Evolutionary conservation across 164 flowering plant species (phyloP).

Genomic region (Vitis riparia): DNA sequence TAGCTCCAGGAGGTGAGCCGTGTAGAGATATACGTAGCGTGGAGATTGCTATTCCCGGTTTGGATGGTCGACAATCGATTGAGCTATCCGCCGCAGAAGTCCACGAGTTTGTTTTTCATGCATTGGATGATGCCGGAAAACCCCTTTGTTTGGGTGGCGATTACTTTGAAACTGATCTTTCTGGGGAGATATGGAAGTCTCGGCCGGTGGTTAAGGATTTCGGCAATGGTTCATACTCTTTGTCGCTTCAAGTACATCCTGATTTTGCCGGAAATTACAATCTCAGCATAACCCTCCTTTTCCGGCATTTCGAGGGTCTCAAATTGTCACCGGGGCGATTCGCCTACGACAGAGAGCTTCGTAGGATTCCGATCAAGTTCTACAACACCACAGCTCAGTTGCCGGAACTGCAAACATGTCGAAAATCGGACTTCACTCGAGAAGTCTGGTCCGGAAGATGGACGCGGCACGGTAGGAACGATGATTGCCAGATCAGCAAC

Average conservation of each 20-base stretch:
- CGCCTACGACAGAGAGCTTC: constrained; percentile 48
- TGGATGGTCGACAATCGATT: constrained; percentile 36
- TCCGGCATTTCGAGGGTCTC: constrained; percentile 72
- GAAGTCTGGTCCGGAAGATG: constrained; percentile 84
- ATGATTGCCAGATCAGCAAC: constrained; percentile 52
- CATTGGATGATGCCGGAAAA: constrained; percentile 59
- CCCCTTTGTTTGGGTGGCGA: constrained; percentile 78
- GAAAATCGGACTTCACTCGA: constrained; percentile 48
- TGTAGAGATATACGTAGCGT: constrained; percentile 58
- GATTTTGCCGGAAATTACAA: constrained; percentile 69
- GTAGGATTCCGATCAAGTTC: constrained; percentile 45
- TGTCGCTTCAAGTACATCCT: constrained; percentile 80
- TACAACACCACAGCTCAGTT: constrained; percentile 15
- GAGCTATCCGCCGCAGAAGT: constrained; percentile 56
- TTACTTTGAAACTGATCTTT: constrained; percentile 82
- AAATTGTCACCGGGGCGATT: constrained; percentile 60
- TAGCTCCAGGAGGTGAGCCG: constrained; percentile 62
- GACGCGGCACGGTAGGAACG: constrained; percentile 79
- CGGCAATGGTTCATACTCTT: constrained; percentile 68
- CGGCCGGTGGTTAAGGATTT: constrained; percentile 75
- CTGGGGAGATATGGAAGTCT: constrained; percentile 87
- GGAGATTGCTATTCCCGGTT: constrained; percentile 42
- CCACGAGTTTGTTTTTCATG: constrained; percentile 63
- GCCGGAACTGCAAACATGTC: constrained; percentile 49
- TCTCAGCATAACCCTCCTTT: constrained; percentile 68